Evolutionary conservation across 805 yeast species (phyloP).

Genomic region (Yamadazyma ubonensis): DNA sequence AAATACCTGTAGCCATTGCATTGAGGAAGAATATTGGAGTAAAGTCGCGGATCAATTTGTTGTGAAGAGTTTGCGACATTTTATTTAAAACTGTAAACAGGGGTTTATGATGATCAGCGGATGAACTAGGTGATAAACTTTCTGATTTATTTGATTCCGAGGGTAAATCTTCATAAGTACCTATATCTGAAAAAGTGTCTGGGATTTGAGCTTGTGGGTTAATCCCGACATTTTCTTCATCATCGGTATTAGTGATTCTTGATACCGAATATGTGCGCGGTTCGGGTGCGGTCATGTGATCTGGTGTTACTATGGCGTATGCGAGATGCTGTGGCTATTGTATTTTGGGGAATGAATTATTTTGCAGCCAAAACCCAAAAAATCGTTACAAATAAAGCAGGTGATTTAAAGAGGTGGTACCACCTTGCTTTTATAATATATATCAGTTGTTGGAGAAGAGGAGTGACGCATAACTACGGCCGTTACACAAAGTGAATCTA

Average conservation of each 20-base stretch:
- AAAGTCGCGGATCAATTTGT: constrained; percentile 23
- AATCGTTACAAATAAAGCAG: no score
- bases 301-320: background rate
- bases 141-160: background rate
- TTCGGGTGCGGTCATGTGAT: constrained; percentile 1
- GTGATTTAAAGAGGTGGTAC: background rate
- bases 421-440: background rate
- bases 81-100: background rate
- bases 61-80: constrained; percentile 2
- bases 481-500: constrained; percentile 2
- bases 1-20: constrained; percentile 86
- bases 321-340: background rate
- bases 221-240: background rate
- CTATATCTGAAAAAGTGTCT: background rate
- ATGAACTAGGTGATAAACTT: background rate
- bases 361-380: constrained; percentile 1
- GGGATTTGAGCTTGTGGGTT: background rate
- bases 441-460: background rate
- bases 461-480: constrained; percentile 2
- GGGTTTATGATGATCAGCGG: background rate
- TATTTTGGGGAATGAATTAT: background rate
- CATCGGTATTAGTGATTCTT: no score
- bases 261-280: no score
- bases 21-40: constrained; percentile 64
- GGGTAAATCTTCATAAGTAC: background rate